These are phyloP conservation scores for Entoloma clypeatum DNA, from an alignment of 1,284 basidiomycete species.

Conservation along the genomic window DNA sequence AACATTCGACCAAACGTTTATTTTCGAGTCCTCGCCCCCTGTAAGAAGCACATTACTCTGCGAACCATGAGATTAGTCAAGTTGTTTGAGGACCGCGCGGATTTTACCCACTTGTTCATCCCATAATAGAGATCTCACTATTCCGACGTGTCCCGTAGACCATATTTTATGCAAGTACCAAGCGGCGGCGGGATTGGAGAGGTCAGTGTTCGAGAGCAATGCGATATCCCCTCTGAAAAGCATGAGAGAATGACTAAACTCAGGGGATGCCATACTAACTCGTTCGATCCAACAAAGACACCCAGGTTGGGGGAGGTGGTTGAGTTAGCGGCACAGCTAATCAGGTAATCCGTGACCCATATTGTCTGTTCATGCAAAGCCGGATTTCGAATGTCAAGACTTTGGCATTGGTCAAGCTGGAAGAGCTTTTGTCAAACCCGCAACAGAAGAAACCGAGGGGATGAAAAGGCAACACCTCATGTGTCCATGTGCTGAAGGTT, in stretches of 20 bases:
- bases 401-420: slow-evolving; percentile 49
- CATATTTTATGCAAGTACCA: slow-evolving; percentile 53
- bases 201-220: slow-evolving; percentile 42
- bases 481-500: slow-evolving; percentile 73
- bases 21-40: slow-evolving; percentile 60
- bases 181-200: slow-evolving; percentile 32
- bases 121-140: slow-evolving; percentile 56
- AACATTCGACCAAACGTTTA: slow-evolving; percentile 46
- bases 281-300: slow-evolving; percentile 60
- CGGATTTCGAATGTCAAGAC: slow-evolving; percentile 50
- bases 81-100: slow-evolving; percentile 5
- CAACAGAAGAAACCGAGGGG: neutral
- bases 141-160: slow-evolving; percentile 48
- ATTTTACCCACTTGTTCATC: slow-evolving; percentile 44
- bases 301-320: slow-evolving; percentile 30
- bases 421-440: neutral
- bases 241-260: slow-evolving; percentile 5
- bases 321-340: slow-evolving; percentile 36
- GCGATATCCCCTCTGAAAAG: slow-evolving; percentile 53
- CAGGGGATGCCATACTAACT: slow-evolving; percentile 36
- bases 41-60: slow-evolving; percentile 50
- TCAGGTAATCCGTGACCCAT: slow-evolving; percentile 65
- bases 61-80: slow-evolving; percentile 1
- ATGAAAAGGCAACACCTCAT: slow-evolving; percentile 43
- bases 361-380: slow-evolving; percentile 45